Evolutionary conservation across 345 rosid genomes (phyloP), one percentile per base, ranked within the genome.

Genomic region (Ricinus communis): DNA sequence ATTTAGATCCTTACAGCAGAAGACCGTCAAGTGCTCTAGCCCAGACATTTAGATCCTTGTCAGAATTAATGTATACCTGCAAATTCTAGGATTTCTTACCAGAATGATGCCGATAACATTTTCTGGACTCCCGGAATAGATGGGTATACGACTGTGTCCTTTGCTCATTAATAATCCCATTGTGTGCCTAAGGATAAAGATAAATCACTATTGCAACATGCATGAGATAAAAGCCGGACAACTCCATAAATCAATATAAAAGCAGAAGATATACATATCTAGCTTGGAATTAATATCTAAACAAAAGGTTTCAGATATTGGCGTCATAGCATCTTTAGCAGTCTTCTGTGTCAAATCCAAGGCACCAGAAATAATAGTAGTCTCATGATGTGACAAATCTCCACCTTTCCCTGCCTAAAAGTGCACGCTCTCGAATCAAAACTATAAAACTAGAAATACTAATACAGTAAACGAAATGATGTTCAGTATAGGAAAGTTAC

Each of bases 401-500:
- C 96, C 96, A 1, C 97, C 92, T 83, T 85, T 90, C 65, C 93
- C 93, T 30, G 92, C 97, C 92, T 85, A 76, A 60, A 18, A 64
- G 56, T 57, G 25, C 6, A 63, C 5, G 27, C 19, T 36, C 24
- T 43, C 25, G 22, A 6, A 28, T 50, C 45, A 65, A 18, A 19
- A 40, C 41, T 50, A n/a, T 5, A 10, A 30, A 19, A 8, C 25
- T 18, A 38, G 4, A n/a, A 38, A 38, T 16, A 1, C 21, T 13
- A 10, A 18, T 33, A 30, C 45, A 57, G 19, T 8, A 30, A 46
- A 46, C n/a, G 65, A 54, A 69, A 62, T 16, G 50, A 31, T 24
- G 19, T 61, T 22, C 10, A 25, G 59, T 46, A 33, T 13, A 14
- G 45, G 47, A 19, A 51, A 11, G 36, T 12, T 68, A 68, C 72